A percentile compares a stretch with the other conserved stretches of the same genome.
These are phyloP conservation scores for Populus simonii DNA, from an alignment of 345 rosid species.

Conservation along the genomic window DNA sequence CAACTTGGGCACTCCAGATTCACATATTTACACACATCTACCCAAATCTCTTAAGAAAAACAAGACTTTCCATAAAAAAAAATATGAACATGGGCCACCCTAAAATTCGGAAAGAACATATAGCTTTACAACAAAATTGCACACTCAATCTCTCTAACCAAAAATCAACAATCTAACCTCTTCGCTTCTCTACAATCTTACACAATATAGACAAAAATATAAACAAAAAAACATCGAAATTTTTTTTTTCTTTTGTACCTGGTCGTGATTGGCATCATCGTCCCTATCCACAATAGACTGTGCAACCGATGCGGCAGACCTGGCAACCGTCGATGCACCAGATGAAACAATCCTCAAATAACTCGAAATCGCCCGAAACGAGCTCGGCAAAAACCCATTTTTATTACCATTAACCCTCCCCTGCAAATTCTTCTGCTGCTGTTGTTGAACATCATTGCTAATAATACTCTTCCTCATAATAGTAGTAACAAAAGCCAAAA, in stretches of 20 bases:
- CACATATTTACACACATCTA: not conserved
- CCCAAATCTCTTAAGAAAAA: not conserved
- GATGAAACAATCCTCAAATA: slow-evolving; percentile 74
- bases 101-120: not conserved
- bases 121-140: not conserved
- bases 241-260: slow-evolving; percentile 39
- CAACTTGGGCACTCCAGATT: not conserved
- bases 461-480: slow-evolving; percentile 65
- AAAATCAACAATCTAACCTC: not conserved
- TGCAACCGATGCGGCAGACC: slow-evolving; percentile 79
- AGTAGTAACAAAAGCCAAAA: slow-evolving; percentile 26
- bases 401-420: slow-evolving; percentile 9
- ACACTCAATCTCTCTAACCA: not conserved
- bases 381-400: slow-evolving; percentile 59
- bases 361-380: slow-evolving; percentile 76
- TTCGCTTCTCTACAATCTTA: not conserved
- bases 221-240: not conserved
- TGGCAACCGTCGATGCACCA: slow-evolving; percentile 85
- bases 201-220: not conserved
- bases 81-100: not conserved
- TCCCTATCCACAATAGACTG: slow-evolving; percentile 73
- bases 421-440: slow-evolving; percentile 20
- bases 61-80: not conserved
- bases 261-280: slow-evolving; percentile 56
- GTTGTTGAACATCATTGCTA: slow-evolving; percentile 48